Base-by-base conservation (phyloP, 78 protist species). In the Fonticula alba region DNA sequence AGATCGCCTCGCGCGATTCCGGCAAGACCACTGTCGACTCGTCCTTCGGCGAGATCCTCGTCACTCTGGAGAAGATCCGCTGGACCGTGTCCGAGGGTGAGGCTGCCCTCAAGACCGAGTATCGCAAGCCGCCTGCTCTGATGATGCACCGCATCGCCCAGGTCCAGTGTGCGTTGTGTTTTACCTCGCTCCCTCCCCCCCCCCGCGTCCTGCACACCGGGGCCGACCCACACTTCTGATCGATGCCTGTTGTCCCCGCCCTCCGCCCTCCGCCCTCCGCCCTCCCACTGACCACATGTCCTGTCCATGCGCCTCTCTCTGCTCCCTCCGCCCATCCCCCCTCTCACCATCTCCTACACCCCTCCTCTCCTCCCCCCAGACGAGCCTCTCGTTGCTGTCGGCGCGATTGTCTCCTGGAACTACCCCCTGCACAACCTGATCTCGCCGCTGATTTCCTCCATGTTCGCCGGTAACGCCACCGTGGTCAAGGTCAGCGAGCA, bases 21-120 rank as follows among this genome's bases (percentile, higher is more conserved):
- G 86, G 86, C 31, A 81, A 81, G 47, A 81, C 86, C 32, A 50
- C 78, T 79, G 70, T 81, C 43, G 86, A 76, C 47, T 81, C 79
- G 11, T 57, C 49, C 26, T 72, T 76, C 62, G 86, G 86, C 35
- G 86, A 81, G 66, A 62, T 81, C 55, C 50, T 73, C 38, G 61
- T 76, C 50, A 68, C 74, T 33, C 71, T 79, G 38, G 86, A 81
- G 65, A 81, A 81, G 70, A 41, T 81, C 41, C 22, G 81, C 27
- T 81, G 72, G 72, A 73, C 76, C 33, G 38, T 81, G 43, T 50
- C 63, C 43, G 31, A 75, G 56, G 86, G 86, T 27, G 82, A 75
- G 50, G 60, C 61, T 22, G 79, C 76, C 17, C 54, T 81, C 10
- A 61, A 55, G 59, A 24, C 81, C 32, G 76, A 81, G 58, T 31